Evolutionary conservation across 1,284 basidiomycete species (phyloP), one percentile per base, ranked within the genome.

Genomic region (Athelia sp.): DNA sequence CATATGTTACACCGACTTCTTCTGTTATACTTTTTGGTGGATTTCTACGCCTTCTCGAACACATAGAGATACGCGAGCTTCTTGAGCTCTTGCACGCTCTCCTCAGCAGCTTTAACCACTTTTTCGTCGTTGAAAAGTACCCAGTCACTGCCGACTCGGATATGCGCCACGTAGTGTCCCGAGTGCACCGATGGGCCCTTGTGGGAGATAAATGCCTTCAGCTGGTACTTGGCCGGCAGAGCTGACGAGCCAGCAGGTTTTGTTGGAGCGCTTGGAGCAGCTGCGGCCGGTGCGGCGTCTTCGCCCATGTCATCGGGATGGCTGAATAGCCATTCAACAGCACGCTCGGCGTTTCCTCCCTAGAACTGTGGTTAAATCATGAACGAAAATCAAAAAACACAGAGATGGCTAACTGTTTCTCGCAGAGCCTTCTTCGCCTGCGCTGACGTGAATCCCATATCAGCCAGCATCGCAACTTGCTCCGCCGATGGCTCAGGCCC

Each of bases 321-420:
- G 53, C 81, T 92, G 70, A 99, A 98, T n/a, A 98, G 71, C 96
- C 96, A 99, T 56, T 97, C 95, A 2, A 98, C 84, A 0, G 95
- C 95, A 21, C 88, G 79, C 58, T 96, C 94, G 0, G 82, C 67
- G 59, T 93, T 81, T 17, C 85, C 85, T 40, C 72, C 74, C 87
- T 94, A 57, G 2, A 54, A 45, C 34, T 17, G 47, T 8, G 4
- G 23, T 47, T 45, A n/a, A 19, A 36, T 43, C 23, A 18, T 22
- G 49, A 29, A 32, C 14, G 15, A 22, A 32, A 48, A 26, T n/a
- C 13, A 15, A 26, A 9, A 13, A 29, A 31, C 56, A 52, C 21
- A 31, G 46, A 18, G 31, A 42, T 21, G 18, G 0, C 84, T 52
- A 49, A 90, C 92, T n/a, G 90, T 93, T 62, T 96, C 84, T 1